Conservation (phyloP, 2,329 filamentous ascomycete genomes). For the Alternaria conjuncta region DNA sequence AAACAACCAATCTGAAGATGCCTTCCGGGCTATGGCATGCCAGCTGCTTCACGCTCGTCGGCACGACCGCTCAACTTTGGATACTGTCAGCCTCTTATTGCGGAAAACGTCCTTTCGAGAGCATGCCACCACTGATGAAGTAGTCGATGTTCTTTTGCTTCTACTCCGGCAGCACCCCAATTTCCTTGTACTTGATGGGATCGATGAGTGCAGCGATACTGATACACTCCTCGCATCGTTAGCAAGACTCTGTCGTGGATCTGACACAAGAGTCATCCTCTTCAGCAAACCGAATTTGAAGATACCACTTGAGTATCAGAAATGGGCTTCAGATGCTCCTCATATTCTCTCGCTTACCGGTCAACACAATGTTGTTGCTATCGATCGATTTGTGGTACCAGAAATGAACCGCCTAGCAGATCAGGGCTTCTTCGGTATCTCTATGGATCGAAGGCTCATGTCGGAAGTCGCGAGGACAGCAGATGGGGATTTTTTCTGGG, state of each 20-base stretch:
- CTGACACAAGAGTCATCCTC: slow-evolving; percentile 32
- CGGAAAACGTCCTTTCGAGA: slow-evolving; percentile 31
- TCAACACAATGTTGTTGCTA: slow-evolving; percentile 24
- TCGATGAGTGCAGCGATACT: slow-evolving; percentile 35
- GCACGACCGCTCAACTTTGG: slow-evolving; percentile 30
- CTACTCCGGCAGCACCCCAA: slow-evolving; percentile 40
- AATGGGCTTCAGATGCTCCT: slow-evolving; percentile 37
- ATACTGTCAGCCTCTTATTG: slow-evolving; percentile 35
- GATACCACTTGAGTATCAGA: slow-evolving; percentile 37
- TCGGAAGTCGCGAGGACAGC: slow-evolving; percentile 20
- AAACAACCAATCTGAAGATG: slow-evolving; percentile 25
- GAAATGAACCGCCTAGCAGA: slow-evolving; percentile 34
- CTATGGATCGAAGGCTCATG: slow-evolving; percentile 32
- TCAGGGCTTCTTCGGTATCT: slow-evolving; percentile 40
- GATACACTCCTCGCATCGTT: slow-evolving; percentile 26
- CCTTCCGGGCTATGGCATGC: slow-evolving; percentile 31
- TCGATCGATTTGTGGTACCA: slow-evolving; percentile 23
- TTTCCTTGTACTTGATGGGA: slow-evolving; percentile 39
- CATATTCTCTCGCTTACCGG: slow-evolving; percentile 28
- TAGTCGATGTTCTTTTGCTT: slow-evolving; percentile 30
- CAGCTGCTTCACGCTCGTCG: slow-evolving; percentile 36
- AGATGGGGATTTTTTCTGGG: slow-evolving; percentile 42
- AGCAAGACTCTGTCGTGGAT: slow-evolving; percentile 29
- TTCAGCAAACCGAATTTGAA: slow-evolving; percentile 35
- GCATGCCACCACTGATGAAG: slow-evolving; percentile 36